phyloP scores from a whole-genome alignment of 805 yeast genomes.

The Saturnispora zaruensis region DNA sequence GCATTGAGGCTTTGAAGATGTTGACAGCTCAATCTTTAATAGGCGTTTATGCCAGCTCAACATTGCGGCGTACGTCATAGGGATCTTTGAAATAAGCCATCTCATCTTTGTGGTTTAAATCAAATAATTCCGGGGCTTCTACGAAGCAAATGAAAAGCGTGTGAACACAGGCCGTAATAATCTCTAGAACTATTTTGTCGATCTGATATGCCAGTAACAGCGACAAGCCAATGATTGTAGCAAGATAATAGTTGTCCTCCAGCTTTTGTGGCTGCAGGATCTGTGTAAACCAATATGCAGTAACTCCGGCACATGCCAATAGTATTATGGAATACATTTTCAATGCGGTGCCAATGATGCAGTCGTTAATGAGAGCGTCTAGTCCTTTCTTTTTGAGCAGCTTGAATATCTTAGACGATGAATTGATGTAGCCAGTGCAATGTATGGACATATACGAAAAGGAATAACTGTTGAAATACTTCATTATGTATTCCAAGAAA shows the following conservation, averaged over 20 bases:
- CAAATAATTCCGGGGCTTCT: constrained; percentile 73
- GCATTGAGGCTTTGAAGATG: neutral
- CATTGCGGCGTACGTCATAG: neutral
- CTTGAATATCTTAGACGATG: constrained; percentile 73
- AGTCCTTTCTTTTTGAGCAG: constrained; percentile 68
- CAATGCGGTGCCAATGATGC: constrained; percentile 67
- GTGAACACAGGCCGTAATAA: constrained; percentile 69
- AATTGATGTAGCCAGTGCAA: constrained; percentile 62
- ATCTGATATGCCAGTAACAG: constrained; percentile 67
- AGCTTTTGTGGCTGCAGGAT: constrained; percentile 64
- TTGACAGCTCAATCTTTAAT: neutral
- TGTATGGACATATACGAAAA: constrained; percentile 78
- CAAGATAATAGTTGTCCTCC: constrained; percentile 45
- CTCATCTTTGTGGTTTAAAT: constrained; percentile 52
- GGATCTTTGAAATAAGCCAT: constrained; percentile 12
- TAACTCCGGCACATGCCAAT: constrained; percentile 36
- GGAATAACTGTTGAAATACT: constrained; percentile 68
- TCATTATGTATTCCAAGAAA: constrained; percentile 5
- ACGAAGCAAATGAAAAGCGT: constrained; percentile 80
- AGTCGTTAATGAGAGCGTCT: constrained; percentile 78
- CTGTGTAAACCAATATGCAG: constrained; percentile 57
- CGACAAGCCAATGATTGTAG: constrained; percentile 14
- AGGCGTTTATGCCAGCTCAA: neutral
- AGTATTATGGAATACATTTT: constrained; percentile 63
- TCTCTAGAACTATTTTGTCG: constrained; percentile 57